A percentile compares a stretch with the other conserved stretches of the same genome.
Evolutionary conservation across 2,329 filamentous ascomycete genomes (phyloP).

Genomic region (Monosporascus sp.): DNA sequence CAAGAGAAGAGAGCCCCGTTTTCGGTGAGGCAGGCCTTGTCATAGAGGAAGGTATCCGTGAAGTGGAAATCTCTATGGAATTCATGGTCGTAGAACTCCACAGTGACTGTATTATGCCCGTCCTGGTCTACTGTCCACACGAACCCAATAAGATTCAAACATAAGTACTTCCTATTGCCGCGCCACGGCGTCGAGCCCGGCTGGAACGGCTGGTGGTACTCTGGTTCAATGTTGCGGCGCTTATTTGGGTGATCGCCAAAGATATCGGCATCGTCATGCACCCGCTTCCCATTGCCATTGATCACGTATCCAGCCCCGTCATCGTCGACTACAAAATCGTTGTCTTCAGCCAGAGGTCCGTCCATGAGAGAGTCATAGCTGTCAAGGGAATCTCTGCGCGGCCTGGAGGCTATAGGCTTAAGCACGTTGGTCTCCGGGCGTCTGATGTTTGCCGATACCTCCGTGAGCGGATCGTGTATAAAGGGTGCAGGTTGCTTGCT

Average conservation of each 20-base stretch:
- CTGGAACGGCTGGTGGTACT: slow-evolving; percentile 81
- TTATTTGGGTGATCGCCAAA: slow-evolving; percentile 41
- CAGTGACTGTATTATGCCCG: slow-evolving; percentile 85
- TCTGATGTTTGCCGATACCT: slow-evolving; percentile 62
- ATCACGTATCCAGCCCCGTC: slow-evolving; percentile 86
- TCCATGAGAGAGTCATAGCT: slow-evolving; percentile 80
- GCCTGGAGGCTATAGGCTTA: slow-evolving; percentile 46
- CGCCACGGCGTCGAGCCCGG: slow-evolving; percentile 94
- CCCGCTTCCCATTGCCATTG: slow-evolving; percentile 45
- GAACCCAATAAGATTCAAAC: slow-evolving; percentile 87
- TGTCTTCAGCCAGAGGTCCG: slow-evolving; percentile 51
- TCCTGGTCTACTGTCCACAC: slow-evolving; percentile 98
- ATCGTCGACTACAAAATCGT: slow-evolving; percentile 90
- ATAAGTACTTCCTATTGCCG: slow-evolving; percentile 88
- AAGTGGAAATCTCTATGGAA: slow-evolving; percentile 94
- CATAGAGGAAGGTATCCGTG: slow-evolving; percentile 91
- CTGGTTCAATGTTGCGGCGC: slow-evolving; percentile 51
- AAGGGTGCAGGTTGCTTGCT: slow-evolving; percentile 73
- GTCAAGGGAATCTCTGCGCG: slow-evolving; percentile 61
- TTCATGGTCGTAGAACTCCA: slow-evolving; percentile 96
- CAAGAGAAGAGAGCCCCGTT: slow-evolving; percentile 83
- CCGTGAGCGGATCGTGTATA: slow-evolving; percentile 71
- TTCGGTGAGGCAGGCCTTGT: slow-evolving; percentile 88
- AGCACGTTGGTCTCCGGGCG: slow-evolving; percentile 51
- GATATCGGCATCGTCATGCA: slow-evolving; percentile 48